A percentile compares a stretch with the other conserved stretches of the same genome.
Evolutionary conservation across 306 rosid species (phyloP).

Genomic region (Carpinus viminea): DNA sequence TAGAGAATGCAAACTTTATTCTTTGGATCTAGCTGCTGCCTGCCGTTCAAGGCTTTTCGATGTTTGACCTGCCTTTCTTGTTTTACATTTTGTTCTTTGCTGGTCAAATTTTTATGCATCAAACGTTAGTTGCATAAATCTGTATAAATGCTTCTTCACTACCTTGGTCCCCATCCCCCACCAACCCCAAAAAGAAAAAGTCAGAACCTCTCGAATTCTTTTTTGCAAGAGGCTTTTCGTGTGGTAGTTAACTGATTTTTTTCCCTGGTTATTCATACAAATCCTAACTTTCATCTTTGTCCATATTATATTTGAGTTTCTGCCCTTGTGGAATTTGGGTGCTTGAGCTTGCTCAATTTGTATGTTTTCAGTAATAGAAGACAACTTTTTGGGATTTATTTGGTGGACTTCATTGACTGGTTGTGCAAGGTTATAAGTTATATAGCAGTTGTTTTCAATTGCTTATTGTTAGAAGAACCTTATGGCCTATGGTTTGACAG

Average conservation of each 20-base stretch:
- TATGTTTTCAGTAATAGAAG: too few species aligned
- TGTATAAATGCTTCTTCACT: background rate
- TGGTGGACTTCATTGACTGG: too few species aligned
- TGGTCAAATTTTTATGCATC: background rate
- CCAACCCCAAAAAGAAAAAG: too few species aligned
- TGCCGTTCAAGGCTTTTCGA: background rate
- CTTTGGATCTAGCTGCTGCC: background rate
- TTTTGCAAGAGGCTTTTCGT: too few species aligned
- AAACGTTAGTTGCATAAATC: background rate
- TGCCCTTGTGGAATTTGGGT: background rate
- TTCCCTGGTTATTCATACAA: background rate
- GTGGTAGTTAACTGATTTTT: background rate
- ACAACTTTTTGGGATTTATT: too few species aligned
- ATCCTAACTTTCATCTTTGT: background rate
- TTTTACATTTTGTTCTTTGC: background rate
- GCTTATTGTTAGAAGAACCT: too few species aligned
- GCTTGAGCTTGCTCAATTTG: background rate
- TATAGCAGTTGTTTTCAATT: too few species aligned
- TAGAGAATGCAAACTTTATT: background rate
- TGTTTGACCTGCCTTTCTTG: background rate
- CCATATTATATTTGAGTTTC: background rate
- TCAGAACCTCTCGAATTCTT: too few species aligned
- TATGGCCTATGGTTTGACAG: too few species aligned
- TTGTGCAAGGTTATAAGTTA: too few species aligned
- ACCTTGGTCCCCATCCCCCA: too few species aligned